Conservation (phyloP, 768 basidiomycete genomes). For the Roridomyces roridus region DNA sequence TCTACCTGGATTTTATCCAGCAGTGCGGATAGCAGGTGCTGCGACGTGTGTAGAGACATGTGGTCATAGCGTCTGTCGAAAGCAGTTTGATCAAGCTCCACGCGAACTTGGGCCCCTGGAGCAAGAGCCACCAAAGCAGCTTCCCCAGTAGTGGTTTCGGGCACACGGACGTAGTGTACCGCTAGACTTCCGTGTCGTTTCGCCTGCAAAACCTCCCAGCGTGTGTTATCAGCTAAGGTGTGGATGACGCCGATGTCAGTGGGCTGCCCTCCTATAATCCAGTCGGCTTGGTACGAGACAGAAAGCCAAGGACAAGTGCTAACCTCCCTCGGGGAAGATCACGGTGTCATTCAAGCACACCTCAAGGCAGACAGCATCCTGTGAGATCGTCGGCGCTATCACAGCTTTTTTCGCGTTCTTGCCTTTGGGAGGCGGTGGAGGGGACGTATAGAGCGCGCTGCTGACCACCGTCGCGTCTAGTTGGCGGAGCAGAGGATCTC, state of each 20-base stretch:
- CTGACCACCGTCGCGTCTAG: conserved; percentile 64
- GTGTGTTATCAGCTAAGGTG: conserved; percentile 40
- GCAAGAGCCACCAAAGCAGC: conserved; percentile 53
- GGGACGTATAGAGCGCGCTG: conserved; percentile 52
- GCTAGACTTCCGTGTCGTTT: conserved; percentile 76
- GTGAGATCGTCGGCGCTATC: conserved; percentile 47
- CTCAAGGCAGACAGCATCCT: conserved; percentile 57
- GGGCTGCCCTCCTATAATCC: conserved; percentile 70
- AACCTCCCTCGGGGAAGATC: conserved; percentile 77
- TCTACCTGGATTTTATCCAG: too few relatives aligned
- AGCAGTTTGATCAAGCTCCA: conserved; percentile 63
- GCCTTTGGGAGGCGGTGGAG: conserved; percentile 43
- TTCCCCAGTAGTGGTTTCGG: conserved; percentile 42
- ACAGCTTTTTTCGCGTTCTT: conserved; percentile 67
- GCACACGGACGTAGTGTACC: conserved; percentile 70
- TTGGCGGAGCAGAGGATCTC: conserved; percentile 70
- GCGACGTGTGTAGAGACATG: conserved; percentile 88
- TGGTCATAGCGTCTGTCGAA: conserved; percentile 76
- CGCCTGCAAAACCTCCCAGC: conserved; percentile 68
- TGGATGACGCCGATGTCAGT: conserved; percentile 71
- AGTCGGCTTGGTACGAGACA: background rate
- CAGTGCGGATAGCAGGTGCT: conserved; percentile 84
- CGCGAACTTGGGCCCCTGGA: conserved; percentile 56
- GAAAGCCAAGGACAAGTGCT: background rate
- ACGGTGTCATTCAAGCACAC: conserved; percentile 78